A percentile compares a stretch with the other conserved stretches of the same genome.
Conservation (phyloP, 2,329 filamentous ascomycete genomes). For the Cladosporium sp. region DNA sequence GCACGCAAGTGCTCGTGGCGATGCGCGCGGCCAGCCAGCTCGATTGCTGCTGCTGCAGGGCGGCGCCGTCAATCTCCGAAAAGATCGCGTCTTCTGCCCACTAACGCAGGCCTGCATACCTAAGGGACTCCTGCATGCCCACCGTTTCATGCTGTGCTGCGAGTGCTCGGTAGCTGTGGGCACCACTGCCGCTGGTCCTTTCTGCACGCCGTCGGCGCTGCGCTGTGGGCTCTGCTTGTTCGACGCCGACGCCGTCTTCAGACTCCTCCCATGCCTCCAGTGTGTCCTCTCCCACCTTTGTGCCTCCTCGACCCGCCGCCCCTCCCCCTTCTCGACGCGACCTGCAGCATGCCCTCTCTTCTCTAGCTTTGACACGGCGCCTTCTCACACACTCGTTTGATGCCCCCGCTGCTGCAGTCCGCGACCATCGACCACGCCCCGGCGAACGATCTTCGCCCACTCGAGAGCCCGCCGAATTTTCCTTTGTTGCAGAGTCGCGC, state of each 20-base stretch:
- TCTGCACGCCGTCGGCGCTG: constrained; percentile 2
- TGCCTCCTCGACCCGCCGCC: constrained; percentile 6
- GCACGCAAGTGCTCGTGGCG: neutral
- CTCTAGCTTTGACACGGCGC: constrained; percentile 24
- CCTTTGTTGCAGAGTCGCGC: constrained; percentile 23
- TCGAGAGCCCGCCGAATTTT: constrained; percentile 16
- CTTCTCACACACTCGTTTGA: constrained; percentile 31
- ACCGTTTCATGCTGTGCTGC: constrained; percentile 1
- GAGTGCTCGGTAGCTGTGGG: constrained; percentile 7
- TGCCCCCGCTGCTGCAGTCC: neutral
- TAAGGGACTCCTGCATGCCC: constrained; percentile 7
- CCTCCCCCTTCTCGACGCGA: constrained; percentile 16
- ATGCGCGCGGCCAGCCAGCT: neutral
- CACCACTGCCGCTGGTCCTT: constrained; percentile 6
- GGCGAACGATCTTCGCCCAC: constrained; percentile 1
- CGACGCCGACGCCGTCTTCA: constrained; percentile 3
- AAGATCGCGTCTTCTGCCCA: constrained; percentile 5
- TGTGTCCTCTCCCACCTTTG: neutral
- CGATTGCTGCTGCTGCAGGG: neutral
- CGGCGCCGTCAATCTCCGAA: constrained; percentile 6
- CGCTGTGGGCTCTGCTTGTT: neutral
- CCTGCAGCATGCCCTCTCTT: constrained; percentile 25
- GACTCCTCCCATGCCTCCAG: neutral
- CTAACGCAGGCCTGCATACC: constrained; percentile 7
- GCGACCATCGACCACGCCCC: neutral